phyloP scores from a whole-genome alignment of 1,284 basidiomycete species.

The Mixia osmundae region DNA sequence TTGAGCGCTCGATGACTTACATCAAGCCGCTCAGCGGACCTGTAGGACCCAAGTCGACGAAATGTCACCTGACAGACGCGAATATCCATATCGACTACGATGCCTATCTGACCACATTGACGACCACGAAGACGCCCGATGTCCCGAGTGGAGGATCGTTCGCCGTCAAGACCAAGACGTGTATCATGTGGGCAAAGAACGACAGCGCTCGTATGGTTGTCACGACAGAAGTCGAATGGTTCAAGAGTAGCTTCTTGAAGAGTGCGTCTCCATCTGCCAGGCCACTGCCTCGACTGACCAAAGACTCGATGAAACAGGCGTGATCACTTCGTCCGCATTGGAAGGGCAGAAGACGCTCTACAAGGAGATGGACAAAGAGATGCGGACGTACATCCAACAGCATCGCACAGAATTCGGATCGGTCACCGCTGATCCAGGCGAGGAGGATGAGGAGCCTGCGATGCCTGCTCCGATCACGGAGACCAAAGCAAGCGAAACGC shows the following conservation, averaged over 20 bases:
- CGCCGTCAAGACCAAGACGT: constrained; percentile 76
- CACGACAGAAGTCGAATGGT: constrained; percentile 87
- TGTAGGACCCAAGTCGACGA: constrained; percentile 82
- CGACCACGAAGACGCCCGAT: constrained; percentile 80
- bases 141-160: constrained; percentile 84
- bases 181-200: constrained; percentile 83
- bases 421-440: background rate
- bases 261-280: too few relatives aligned
- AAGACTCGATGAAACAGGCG: too few relatives aligned
- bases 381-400: constrained; percentile 65
- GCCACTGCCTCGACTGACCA: too few relatives aligned
- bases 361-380: constrained; percentile 53
- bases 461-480: background rate
- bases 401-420: constrained; percentile 75
- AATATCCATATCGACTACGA: constrained; percentile 60
- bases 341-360: constrained; percentile 91
- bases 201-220: constrained; percentile 58
- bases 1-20: constrained; percentile 73
- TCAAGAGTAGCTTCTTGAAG: constrained; percentile 84
- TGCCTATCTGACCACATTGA: constrained; percentile 55
- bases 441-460: constrained; percentile 3
- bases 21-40: constrained; percentile 76
- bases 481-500: background rate
- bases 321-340: constrained; percentile 74
- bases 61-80: constrained; percentile 78